phyloP scores from a whole-genome alignment of 2,329 filamentous ascomycete species.

The Zasmidium citrigriseum region DNA sequence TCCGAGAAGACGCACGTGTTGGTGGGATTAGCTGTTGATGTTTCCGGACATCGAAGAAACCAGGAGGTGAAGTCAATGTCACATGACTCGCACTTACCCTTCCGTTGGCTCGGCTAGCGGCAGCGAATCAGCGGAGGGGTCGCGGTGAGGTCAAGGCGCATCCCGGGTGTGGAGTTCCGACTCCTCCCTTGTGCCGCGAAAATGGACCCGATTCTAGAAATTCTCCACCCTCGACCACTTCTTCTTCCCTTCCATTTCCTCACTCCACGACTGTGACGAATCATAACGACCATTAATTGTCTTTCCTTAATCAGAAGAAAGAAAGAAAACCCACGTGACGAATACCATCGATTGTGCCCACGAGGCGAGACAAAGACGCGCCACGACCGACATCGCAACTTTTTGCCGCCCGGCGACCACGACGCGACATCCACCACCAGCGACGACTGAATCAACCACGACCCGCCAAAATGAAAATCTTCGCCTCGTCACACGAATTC shows the following conservation, averaged over 20 bases:
- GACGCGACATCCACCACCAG: background rate
- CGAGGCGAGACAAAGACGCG: background rate
- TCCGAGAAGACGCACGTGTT: too few relatives aligned
- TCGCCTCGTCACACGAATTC: conserved; percentile 85
- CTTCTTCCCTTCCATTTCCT: background rate
- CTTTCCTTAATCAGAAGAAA: background rate
- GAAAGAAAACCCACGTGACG: background rate
- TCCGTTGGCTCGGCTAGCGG: background rate
- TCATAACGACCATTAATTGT: background rate
- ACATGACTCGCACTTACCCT: background rate
- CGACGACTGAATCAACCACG: background rate
- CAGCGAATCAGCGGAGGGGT: background rate
- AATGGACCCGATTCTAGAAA: background rate
- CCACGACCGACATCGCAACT: too few relatives aligned
- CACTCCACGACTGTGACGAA: background rate
- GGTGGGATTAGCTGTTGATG: too few relatives aligned
- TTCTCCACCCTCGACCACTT: too few relatives aligned
- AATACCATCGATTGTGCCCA: background rate
- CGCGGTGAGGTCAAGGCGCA: background rate
- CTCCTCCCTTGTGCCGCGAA: background rate
- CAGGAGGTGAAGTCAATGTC: background rate
- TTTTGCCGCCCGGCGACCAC: background rate
- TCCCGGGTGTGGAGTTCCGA: background rate
- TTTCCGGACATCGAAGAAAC: background rate
- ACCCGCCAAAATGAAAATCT: conserved; percentile 72